Evolutionary conservation across 768 basidiomycete genomes (phyloP), one percentile per base, ranked within the genome.

Genomic region (Lactarius trivialis): DNA sequence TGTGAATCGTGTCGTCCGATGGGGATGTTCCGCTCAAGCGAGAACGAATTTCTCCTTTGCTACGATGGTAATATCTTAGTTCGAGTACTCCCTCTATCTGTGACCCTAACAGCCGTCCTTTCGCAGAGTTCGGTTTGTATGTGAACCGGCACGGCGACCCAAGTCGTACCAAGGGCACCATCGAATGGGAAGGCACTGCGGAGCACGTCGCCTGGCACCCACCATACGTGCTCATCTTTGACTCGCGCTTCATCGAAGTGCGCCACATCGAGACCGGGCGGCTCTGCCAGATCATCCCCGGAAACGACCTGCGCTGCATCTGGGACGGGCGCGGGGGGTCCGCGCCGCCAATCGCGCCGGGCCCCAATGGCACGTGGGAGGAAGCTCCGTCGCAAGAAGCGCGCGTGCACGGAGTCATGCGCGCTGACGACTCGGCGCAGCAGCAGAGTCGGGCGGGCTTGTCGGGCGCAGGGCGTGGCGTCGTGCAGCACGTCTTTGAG

Each of bases 161-260:
- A 1, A 89, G 85, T 67, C 84, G 91, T 33, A 68, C 75, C 7
- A 76, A 81, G 19, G 81, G 83, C 21, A 85, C 85, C 5, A 88
- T 97, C 59, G 95, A 98, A 73, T 98, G 93, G 93, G 95, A 98
- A 73, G 92, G 93, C 19, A 88, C 83, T 0, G 92, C 91, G 0
- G 91, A 94, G 66, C 85, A 85, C 34, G 91, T 91, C 26, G 92
- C 93, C 2, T 86, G 91, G 76, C 93, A 95, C 71, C 83, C 87
- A 50, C 94, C 93, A 1, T 93, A 93, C 69, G 78, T 98, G 52
- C 79, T 95, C 48, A 82, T 94, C 52, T 92, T 96, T 71, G 92
- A 95, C 71, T 80, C 84, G 9, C 86, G 89, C 3, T 95, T 97
- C 76, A 89, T 97, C 68, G 93, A 97, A 73, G 82, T 97, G 43